phyloP scores from a whole-genome alignment of 2,329 filamentous ascomycete species.

The Phyllosticta citribraziliensis region DNA sequence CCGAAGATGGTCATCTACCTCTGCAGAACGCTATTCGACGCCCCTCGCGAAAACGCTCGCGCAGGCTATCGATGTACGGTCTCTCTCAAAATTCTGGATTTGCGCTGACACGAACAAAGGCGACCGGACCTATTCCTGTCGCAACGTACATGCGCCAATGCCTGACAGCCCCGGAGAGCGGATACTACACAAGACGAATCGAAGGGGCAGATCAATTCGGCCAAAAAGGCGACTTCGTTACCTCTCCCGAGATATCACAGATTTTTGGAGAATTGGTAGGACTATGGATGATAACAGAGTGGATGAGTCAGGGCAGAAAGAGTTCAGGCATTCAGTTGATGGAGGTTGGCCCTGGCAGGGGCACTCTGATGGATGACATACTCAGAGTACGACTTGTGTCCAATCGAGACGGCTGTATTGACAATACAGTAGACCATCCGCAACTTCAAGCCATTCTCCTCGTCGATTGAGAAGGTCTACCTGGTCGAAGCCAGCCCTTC shows the following conservation, averaged over 20 bases:
- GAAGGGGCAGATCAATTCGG: slow-evolving; percentile 78
- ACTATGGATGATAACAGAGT: slow-evolving; percentile 92
- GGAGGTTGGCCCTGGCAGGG: slow-evolving; percentile 86
- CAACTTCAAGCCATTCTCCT: slow-evolving; percentile 68
- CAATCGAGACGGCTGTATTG: slow-evolving; percentile 1
- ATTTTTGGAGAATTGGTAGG: slow-evolving; percentile 91
- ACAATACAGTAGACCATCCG: slow-evolving; percentile 56
- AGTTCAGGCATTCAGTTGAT: slow-evolving; percentile 73
- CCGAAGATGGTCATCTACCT: slow-evolving; percentile 31
- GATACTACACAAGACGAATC: slow-evolving; percentile 78
- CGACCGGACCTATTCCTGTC: slow-evolving; percentile 82
- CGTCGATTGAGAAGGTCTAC: slow-evolving; percentile 77
- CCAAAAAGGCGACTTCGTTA: slow-evolving; percentile 89
- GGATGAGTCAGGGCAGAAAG: slow-evolving; percentile 79
- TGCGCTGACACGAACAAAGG: slow-evolving; percentile 36
- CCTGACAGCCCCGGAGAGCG: slow-evolving; percentile 78
- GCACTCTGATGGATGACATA: slow-evolving; percentile 95
- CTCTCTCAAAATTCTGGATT: background rate
- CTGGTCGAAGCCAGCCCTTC: slow-evolving; percentile 87
- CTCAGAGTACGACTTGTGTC: slow-evolving; percentile 53
- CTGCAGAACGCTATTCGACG: slow-evolving; percentile 55
- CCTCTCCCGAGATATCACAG: slow-evolving; percentile 94
- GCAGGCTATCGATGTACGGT: slow-evolving; percentile 69
- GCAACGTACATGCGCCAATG: slow-evolving; percentile 98
- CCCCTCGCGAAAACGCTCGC: slow-evolving; percentile 80